These are phyloP conservation scores for Thymus mandschuricus DNA, from an alignment of 257 asterid species.

Conservation along the genomic window DNA sequence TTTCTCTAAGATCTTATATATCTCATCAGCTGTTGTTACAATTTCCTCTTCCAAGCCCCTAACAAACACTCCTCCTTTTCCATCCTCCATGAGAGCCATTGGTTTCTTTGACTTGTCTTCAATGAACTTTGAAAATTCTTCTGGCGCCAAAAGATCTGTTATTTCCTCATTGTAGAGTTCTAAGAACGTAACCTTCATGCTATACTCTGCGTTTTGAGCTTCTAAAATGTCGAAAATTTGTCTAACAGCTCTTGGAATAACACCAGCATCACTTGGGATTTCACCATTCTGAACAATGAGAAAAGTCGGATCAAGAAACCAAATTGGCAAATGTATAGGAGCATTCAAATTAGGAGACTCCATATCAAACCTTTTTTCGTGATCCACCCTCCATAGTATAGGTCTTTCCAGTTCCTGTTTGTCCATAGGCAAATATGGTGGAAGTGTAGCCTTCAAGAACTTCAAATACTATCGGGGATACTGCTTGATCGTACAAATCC, in stretches of 20 bases:
- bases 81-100: slow-evolving; percentile 95
- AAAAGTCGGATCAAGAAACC: slow-evolving; percentile 30
- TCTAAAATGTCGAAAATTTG: slow-evolving; percentile 90
- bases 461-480: slow-evolving; percentile 87
- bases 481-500: slow-evolving; percentile 86
- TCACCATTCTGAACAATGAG: slow-evolving; percentile 80
- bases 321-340: slow-evolving; percentile 10
- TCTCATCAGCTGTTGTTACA: slow-evolving; percentile 89
- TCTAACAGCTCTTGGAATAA: slow-evolving; percentile 94
- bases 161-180: slow-evolving; percentile 98
- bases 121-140: slow-evolving; percentile 60
- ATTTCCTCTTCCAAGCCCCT: slow-evolving; percentile 97
- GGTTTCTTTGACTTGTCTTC: slow-evolving; percentile 94
- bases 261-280: slow-evolving; percentile 96
- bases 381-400: slow-evolving; percentile 99
- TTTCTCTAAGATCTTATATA: slow-evolving; percentile 86
- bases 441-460: slow-evolving; percentile 96
- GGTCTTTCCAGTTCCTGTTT: slow-evolving; percentile 97
- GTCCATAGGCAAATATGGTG: slow-evolving; percentile 98
- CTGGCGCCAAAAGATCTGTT: slow-evolving; percentile 88
- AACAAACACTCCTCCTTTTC: slow-evolving; percentile 95
- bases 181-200: slow-evolving; percentile 87
- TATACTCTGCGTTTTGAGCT: slow-evolving; percentile 88
- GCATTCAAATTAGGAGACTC: slow-evolving; percentile 3
- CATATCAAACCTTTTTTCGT: slow-evolving; percentile 72